Evolutionary conservation across 169 alveolate genomes (phyloP), one percentile per base, ranked within the genome.

Genomic region (Plasmodium coatneyi): DNA sequence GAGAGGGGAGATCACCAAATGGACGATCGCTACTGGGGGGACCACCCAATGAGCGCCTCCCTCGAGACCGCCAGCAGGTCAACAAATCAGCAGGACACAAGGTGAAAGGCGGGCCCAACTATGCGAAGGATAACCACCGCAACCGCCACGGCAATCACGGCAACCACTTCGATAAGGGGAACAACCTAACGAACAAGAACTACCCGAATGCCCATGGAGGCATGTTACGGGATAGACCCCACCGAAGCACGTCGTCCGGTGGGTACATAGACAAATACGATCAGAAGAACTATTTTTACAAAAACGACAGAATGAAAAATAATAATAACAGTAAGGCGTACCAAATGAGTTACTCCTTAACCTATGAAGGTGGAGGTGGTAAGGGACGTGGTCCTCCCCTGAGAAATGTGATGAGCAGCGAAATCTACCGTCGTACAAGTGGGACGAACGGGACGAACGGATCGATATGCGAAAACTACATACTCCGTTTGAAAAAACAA

Each of bases 191-290:
- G 25, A 39, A 36, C 52, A 83, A 71, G 71, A 83, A 70, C 34
- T 39, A 12, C 56, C 74, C 72, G 16, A 71, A 22, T 32, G 12
- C 52, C 0, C 71, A 71, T 41, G 76, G 12, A 16, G 74, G 74
- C 5, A 83, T 39, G 28, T 14, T 71, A 46, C 52, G 46, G 3
- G 92, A 83, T 39, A 83, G 32, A 71, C 32, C 2, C 2, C 56
- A 39, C 28, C 14, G 82, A 19, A 83, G 52, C 32, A 43, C 78
- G 0, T 71, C 76, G 1, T 66, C 83, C 30, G 71, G n/a, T 43
- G 82, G 54, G 34, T 83, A 83, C 76, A 39, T 70, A 22, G 92
- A 71, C 14, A 83, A 71, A 71, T 71, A 39, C 43, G 92, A 83
- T 28, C 83, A 71, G 34, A 71, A 83, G 43, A 25, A 70, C 10